phyloP scores from a whole-genome alignment of 163 green algal genomes.

The Trebouxiophyceae sp. region DNA sequence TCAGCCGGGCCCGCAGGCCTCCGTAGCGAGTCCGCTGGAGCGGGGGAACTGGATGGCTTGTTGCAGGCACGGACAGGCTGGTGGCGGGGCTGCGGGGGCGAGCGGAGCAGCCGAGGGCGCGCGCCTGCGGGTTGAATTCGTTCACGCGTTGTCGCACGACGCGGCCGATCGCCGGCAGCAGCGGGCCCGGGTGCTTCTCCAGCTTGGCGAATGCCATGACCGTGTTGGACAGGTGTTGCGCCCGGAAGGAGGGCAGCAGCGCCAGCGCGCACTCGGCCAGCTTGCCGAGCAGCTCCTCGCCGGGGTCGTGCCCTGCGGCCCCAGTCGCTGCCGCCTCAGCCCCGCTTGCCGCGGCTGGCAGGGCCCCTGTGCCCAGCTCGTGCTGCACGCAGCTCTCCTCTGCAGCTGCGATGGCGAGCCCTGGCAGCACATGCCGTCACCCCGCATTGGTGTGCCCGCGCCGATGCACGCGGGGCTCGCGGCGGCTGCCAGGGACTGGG shows the following conservation, averaged over 20 bases:
- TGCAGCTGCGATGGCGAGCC: not conserved
- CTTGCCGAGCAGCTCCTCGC: constrained; percentile 21
- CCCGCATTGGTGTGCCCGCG: not conserved
- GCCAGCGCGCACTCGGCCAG: constrained; percentile 17
- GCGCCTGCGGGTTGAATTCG: no score
- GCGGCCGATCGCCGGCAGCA: no score
- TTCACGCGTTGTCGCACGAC: no score
- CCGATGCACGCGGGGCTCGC: no score
- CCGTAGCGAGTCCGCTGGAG: no score
- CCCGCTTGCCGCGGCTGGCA: no score
- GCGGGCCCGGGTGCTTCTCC: constrained; percentile 17
- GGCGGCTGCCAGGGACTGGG: no score
- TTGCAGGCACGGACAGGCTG: not conserved
- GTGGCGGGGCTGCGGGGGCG: not conserved
- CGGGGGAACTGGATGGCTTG: constrained; percentile 14
- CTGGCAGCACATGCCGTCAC: not conserved
- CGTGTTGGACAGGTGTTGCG: constrained; percentile 34
- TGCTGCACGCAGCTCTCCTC: not conserved
- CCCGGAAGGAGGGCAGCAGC: constrained; percentile 24
- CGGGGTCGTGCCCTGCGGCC: constrained; percentile 36
- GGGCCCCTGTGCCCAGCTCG: not conserved
- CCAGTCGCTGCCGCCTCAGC: no score
- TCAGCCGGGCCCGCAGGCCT: no score
- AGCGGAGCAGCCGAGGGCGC: no score
- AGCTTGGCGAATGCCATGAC: constrained; percentile 43